Evolutionary conservation across 257 asterid genomes (phyloP), one percentile per base, ranked within the genome.

Genomic region (Solanum rostratum): DNA sequence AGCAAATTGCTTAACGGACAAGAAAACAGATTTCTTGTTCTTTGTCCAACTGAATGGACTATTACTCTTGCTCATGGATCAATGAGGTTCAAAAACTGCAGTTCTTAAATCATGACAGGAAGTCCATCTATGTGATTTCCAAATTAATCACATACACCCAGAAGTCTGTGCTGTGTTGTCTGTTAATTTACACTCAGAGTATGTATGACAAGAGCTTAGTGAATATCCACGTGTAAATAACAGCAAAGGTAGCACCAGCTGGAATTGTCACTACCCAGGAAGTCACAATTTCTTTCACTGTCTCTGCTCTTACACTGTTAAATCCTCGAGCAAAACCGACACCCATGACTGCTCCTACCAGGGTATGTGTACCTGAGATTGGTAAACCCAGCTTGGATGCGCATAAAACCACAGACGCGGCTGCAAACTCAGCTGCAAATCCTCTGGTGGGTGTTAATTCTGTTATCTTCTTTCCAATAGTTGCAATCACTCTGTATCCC

Each of bases 321-420:
- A 96, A 91, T 82, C 98, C 99, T 49, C 99, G 78, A 3, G 99
- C 98, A 85, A 96, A 94, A 9, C 99, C 99, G 1, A 94, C 98
- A 29, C 98, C 98, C 99, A 96, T 96, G n/a, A 94, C 99, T 3
- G 99, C 98, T 80, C 98, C 98, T 27, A 96, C 99, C 49, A 96
- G 92, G 1, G 99, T 96, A 82, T 94, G 99, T 2, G 99, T 94
- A 12, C 97, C 98, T 3, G 99, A 94, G 86, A 94, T 96, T 5
- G 99, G 99, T 10, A 96, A 89, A 27, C 98, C 99, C 2, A 94
- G 91, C 84, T 94, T 96, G 0, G 98, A 94, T 1, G 98, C 98
- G 82, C 90, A 89, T 20, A 96, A 89, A 39, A 96, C 98, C 5
- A 96, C 99, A 0, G 95, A 96, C 2, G 99, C 99, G 8, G 99